A percentile compares a stretch with the other conserved stretches of the same genome.
Conservation (phyloP, 805 yeast genomes). For the Helenozyma baotianmanensis region DNA sequence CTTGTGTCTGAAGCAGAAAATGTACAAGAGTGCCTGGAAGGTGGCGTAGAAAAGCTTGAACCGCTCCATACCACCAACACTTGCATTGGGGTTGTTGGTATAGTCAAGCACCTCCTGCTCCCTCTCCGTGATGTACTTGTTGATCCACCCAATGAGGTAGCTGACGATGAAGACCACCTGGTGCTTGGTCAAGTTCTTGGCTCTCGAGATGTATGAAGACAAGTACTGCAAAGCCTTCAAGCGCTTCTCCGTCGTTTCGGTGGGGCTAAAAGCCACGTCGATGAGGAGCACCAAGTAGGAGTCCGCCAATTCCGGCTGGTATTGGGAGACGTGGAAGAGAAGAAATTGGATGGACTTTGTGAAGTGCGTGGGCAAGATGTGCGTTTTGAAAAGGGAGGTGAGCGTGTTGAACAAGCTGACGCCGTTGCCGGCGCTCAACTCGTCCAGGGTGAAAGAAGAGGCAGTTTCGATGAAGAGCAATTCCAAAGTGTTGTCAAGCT, state of each 20-base stretch:
- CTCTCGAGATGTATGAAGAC: slow-evolving; percentile 86
- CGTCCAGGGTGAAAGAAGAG: slow-evolving; percentile 45
- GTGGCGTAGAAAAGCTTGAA: slow-evolving; percentile 87
- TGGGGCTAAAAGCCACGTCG: slow-evolving; percentile 72
- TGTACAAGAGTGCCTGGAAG: slow-evolving; percentile 84
- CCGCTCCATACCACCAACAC: slow-evolving; percentile 73
- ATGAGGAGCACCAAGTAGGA: slow-evolving; percentile 76
- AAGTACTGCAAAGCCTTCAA: slow-evolving; percentile 89
- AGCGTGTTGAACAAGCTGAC: slow-evolving; percentile 67
- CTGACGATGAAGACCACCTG: slow-evolving; percentile 82
- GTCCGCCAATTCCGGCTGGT: slow-evolving; percentile 77
- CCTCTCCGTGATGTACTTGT: slow-evolving; percentile 75
- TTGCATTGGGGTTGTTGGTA: slow-evolving; percentile 9
- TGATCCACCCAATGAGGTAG: slow-evolving; percentile 78
- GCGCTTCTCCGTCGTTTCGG: slow-evolving; percentile 67
- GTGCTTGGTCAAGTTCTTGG: slow-evolving; percentile 60
- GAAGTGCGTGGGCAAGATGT: slow-evolving; percentile 85
- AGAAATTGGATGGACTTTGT: slow-evolving; percentile 85
- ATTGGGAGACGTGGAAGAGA: slow-evolving; percentile 75
- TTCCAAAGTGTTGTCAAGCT: slow-evolving; percentile 67
- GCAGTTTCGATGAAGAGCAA: slow-evolving; percentile 51
- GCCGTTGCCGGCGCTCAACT: slow-evolving; percentile 58
- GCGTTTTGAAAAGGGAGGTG: slow-evolving; percentile 71
- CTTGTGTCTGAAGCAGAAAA: slow-evolving; percentile 82
- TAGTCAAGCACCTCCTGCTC: slow-evolving; percentile 69